Evolutionary conservation across 2,329 filamentous ascomycete genomes (phyloP), one percentile per base, ranked within the genome.

Genomic region (Diatrype stigma): DNA sequence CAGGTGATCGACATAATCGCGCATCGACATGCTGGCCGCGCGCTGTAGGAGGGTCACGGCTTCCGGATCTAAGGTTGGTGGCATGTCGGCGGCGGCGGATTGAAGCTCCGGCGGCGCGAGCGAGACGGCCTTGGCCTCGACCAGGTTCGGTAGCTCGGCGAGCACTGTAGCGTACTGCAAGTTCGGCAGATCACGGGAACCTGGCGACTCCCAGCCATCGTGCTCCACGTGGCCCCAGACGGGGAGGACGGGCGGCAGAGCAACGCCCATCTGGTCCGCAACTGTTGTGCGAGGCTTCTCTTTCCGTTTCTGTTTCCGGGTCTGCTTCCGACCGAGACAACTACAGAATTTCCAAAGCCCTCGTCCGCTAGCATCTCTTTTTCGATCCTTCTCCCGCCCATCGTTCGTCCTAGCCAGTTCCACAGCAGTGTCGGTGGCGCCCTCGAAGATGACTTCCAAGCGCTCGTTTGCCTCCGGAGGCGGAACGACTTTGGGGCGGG

Each of bases 41-140:
- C 91, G 77, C 62, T 89, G 87, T 6, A 97, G 77, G 12, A 92
- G 69, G 4, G 80, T 81, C 6, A 92, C 81, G 1, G 89, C 83
- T 30, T 85, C 80, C 11, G 81, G 75, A 60, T 92, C 86, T 2
- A 88, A 79, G 21, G 63, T 12, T 40, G 37, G 40, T 16, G 34
- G 34, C n/a, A 12, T 7, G 40, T 26, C 22, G 17, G 40, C 21
- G 21, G 40, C 40, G 22, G 22, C 12, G 17, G 21, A 19, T 26
- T 44, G 40, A 21, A 8, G 40, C 11, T 3, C 22, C 21, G 77
- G 63, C 16, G 70, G 72, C 8, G 88, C 90, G 35, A 96, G 79
- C 0, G 89, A 91, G n/a, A 96, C 83, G 1, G 91, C 93, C 67
- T 93, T 93, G 10, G 90, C 93, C 73, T 97, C 93, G 56, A 97